These are phyloP conservation scores for Euphorbia corollata DNA, from an alignment of 441 rosid genomes.

Conservation along the genomic window DNA sequence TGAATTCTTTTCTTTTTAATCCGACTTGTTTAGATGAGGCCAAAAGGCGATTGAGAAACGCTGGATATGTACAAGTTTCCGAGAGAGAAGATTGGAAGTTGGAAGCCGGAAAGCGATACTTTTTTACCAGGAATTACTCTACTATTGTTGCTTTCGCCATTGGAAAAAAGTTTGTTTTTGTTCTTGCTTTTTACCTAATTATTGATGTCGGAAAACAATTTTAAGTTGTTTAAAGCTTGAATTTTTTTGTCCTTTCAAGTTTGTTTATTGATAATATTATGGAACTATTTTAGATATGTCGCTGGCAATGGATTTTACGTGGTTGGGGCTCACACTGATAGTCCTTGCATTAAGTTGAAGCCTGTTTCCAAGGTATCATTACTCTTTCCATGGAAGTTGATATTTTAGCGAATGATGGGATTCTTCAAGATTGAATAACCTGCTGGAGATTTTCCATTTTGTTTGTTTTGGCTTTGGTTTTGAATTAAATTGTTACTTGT, in stretches of 20 bases:
- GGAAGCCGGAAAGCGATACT: constrained; percentile 70
- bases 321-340: constrained; percentile 91
- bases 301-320: constrained; percentile 89
- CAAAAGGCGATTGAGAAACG: constrained; percentile 49
- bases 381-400: neutral
- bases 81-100: constrained; percentile 87
- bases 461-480: neutral
- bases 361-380: constrained; percentile 74
- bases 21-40: constrained; percentile 57
- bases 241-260: neutral
- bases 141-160: constrained; percentile 90
- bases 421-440: neutral
- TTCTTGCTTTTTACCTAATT: constrained; percentile 6
- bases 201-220: neutral
- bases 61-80: constrained; percentile 59
- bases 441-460: neutral
- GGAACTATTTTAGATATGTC: constrained; percentile 44
- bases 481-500: constrained; percentile 20
- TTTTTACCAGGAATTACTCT: constrained; percentile 85
- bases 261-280: constrained; percentile 14
- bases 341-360: constrained; percentile 92
- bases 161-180: constrained; percentile 56
- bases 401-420: neutral
- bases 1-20: neutral
- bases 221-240: neutral